Base-by-base conservation (phyloP, 2,329 filamentous ascomycete genomes). In the Salinomyces thailandicus region DNA sequence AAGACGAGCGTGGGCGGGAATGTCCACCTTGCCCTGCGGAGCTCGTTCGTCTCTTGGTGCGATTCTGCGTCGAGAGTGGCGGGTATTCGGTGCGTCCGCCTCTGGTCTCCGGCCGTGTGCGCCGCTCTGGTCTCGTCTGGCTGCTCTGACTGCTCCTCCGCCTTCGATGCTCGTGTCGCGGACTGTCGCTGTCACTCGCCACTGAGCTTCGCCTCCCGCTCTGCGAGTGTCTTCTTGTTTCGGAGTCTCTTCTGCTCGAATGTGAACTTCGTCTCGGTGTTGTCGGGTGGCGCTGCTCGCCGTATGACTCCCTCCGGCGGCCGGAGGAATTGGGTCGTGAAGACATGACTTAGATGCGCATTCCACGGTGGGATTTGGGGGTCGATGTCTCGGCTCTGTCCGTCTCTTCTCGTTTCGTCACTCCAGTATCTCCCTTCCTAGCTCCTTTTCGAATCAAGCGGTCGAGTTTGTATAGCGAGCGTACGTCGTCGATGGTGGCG, bases 311-410 rank as follows among this genome's bases (percentile, higher is more conserved):
- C 27, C 39, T 26, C 7, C 36, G 39, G 13, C 46, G 78, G 77
- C 71, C 48, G 72, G 70, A 38, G 67, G 81, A 81, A 24, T 20
- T 16, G 18, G 37, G 36, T 8, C 80, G 71, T 49, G 66, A 69
- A 40, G 71, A 70, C 46, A 71, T 59, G 50, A 9, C 22, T 26
- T 26, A 26, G 29, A 13, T 31, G 12, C 22, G 33, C 33, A 35
- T 35, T 35, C 33, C 33, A 35, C 14, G 12, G n/a, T n/a, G n/a
- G n/a, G n/a, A n/a, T n/a, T n/a, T n/a, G n/a, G n/a, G n/a, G n/a
- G n/a, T n/a, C n/a, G n/a, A n/a, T n/a, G n/a, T n/a, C n/a, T n/a
- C n/a, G n/a, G n/a, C n/a, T n/a, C n/a, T n/a, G n/a, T n/a, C n/a
- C n/a, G n/a, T n/a, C n/a, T n/a, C n/a, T n/a, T n/a, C n/a, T n/a